Base-by-base conservation (phyloP, 768 basidiomycete genomes). In the Lactarius evosmus region DNA sequence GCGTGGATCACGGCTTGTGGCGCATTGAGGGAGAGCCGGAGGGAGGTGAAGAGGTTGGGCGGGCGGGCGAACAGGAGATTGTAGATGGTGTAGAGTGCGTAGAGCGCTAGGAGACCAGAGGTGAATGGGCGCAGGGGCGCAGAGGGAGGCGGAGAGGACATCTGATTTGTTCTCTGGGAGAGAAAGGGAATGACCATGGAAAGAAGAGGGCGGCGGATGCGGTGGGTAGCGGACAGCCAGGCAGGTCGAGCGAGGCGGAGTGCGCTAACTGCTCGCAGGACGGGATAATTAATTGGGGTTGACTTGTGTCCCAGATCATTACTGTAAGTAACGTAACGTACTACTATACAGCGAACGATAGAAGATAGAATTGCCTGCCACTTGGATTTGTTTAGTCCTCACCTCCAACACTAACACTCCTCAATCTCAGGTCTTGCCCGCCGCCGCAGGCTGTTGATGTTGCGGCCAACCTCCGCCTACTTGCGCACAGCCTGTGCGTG, bases 31-130 rank as follows among this genome's bases (percentile, higher is more conserved):
- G 66, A 52, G 56, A 69, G 62, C 14, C 30, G 58, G 51, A 69
- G 49, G 14, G 55, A 7, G 16, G 61, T 64, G 62, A 69, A 69
- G 59, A 69, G 25, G 62, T 69, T 69, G 0, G 59, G 62, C 0
- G 67, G 67, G 38, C 62, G 66, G 5, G 56, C 61, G 57, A 63
- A 58, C 4, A 54, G 4, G 62, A 67, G 34, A 22, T 25, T 50
- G 62, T 60, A 58, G 17, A 61, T 1, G 19, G 29, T 61, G 59
- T 67, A 63, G 56, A 69, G 66, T 3, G 62, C 52, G 49, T 69
- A 67, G 36, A 63, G 56, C 4, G 56, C 53, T 30, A 69, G 55
- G 51, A 67, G 29, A 30, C 27, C 44, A 25, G 61, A 59, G 51
- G 55, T 56, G 4, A 55, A 49, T 1, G 44, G 22, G 40, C 66